Evolutionary conservation across 1,284 basidiomycete species (phyloP).

Genomic region (Retiboletus fuscus): DNA sequence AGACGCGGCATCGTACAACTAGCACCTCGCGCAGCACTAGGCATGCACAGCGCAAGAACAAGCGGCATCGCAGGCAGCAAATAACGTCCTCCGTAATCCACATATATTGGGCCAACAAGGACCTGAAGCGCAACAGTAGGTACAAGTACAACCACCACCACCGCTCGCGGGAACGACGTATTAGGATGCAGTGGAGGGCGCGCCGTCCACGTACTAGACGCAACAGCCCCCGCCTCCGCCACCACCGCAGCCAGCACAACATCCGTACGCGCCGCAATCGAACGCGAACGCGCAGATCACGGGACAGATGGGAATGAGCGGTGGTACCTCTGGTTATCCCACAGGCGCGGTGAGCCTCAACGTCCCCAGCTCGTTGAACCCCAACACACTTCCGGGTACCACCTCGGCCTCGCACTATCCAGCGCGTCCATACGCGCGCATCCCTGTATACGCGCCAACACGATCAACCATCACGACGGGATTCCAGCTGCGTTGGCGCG

Average conservation of each 20-base stretch:
- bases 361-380: conserved; percentile 57
- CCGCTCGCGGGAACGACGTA: conserved; percentile 35
- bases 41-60: conserved; percentile 89
- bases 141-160: conserved; percentile 53
- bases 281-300: conserved; percentile 30
- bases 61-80: conserved; percentile 54
- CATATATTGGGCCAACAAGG: conserved; percentile 68
- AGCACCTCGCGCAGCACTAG: conserved; percentile 94
- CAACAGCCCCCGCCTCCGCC: conserved; percentile 44
- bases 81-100: conserved; percentile 76
- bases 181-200: conserved; percentile 32
- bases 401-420: conserved; percentile 76
- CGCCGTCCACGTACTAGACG: conserved; percentile 35
- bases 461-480: conserved; percentile 85
- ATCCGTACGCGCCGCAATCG: conserved; percentile 44
- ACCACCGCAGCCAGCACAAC: conserved; percentile 48
- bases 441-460: conserved; percentile 84
- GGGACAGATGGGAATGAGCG: conserved; percentile 37
- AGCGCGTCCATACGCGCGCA: conserved; percentile 53
- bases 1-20: conserved; percentile 94
- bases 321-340: conserved; percentile 58
- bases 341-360: conserved; percentile 44
- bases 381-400: conserved; percentile 52
- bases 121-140: conserved; percentile 47
- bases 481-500: conserved; percentile 93